A percentile compares a stretch with the other conserved stretches of the same genome.
Evolutionary conservation across 345 rosid genomes (phyloP).

Genomic region (Eucalyptus pauciflora): DNA sequence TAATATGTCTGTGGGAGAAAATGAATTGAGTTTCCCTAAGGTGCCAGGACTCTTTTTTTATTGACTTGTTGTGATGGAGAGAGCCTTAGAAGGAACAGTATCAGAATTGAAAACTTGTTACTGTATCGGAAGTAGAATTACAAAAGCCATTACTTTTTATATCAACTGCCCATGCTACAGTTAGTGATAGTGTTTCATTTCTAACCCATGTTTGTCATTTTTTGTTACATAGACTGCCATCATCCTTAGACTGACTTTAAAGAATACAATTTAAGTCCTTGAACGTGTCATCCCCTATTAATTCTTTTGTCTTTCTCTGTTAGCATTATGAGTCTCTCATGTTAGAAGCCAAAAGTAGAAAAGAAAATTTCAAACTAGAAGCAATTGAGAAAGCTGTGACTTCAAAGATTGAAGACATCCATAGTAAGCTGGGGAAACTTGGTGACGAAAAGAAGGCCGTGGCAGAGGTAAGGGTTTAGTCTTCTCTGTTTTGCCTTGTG

Average conservation of each 20-base stretch:
- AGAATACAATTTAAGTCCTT: not conserved
- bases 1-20: not conserved
- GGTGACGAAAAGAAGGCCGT: constrained; percentile 52
- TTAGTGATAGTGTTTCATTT: not conserved
- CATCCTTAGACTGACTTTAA: not conserved
- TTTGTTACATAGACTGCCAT: not conserved
- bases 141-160: not conserved
- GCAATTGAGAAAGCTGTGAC: constrained; percentile 59
- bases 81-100: not conserved
- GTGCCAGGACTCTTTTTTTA: not conserved
- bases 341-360: constrained; percentile 60
- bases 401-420: constrained; percentile 51
- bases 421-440: constrained; percentile 44
- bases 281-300: not conserved
- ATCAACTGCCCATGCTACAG: not conserved
- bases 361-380: constrained; percentile 42
- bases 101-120: not conserved
- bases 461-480: constrained; percentile 37
- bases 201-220: not conserved
- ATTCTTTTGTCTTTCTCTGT: not conserved
- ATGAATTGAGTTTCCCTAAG: not conserved
- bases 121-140: not conserved
- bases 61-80: not conserved
- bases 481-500: not conserved
- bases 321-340: constrained; percentile 81